Conservation (phyloP, 441 rosid genomes). For the Populus hybrid region DNA sequence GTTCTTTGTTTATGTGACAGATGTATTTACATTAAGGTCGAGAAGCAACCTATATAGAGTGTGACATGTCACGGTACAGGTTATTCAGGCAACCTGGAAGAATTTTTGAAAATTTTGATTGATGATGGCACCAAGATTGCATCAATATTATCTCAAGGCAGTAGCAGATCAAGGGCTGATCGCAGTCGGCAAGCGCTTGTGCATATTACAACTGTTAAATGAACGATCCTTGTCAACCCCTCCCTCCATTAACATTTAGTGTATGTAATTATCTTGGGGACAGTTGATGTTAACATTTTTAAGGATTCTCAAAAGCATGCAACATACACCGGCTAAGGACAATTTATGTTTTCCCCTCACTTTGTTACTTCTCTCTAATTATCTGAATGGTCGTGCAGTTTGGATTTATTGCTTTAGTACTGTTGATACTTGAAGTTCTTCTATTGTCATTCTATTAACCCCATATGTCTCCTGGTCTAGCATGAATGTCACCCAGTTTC, state of each 20-base stretch:
- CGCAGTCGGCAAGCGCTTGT: slow-evolving; percentile 8
- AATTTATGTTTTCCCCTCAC: slow-evolving; percentile 1
- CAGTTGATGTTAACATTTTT: background rate
- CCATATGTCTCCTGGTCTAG: background rate
- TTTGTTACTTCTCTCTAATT: background rate
- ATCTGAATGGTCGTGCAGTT: background rate
- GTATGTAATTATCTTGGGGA: background rate
- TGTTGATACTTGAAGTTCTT: background rate
- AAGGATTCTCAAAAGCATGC: background rate
- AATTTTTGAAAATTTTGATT: slow-evolving; percentile 10
- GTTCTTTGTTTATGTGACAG: background rate
- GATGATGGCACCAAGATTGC: slow-evolving; percentile 20
- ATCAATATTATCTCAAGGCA: background rate
- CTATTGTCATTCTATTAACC: background rate
- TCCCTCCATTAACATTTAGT: slow-evolving; percentile 9
- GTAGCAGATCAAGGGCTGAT: background rate
- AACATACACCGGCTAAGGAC: background rate
- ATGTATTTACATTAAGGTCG: too few relatives aligned
- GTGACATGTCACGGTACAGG: slow-evolving; percentile 2
- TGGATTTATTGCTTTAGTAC: background rate
- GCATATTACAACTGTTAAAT: slow-evolving; percentile 15
- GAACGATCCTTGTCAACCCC: slow-evolving; percentile 12
- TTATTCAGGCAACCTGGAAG: slow-evolving; percentile 16
- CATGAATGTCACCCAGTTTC: background rate
- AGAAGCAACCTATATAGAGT: background rate